Percentiles rank a stretch among this genome's conserved stretches.
Conservation (phyloP, 2,329 filamentous ascomycete genomes). For the Tolypocladium nubicola region DNA sequence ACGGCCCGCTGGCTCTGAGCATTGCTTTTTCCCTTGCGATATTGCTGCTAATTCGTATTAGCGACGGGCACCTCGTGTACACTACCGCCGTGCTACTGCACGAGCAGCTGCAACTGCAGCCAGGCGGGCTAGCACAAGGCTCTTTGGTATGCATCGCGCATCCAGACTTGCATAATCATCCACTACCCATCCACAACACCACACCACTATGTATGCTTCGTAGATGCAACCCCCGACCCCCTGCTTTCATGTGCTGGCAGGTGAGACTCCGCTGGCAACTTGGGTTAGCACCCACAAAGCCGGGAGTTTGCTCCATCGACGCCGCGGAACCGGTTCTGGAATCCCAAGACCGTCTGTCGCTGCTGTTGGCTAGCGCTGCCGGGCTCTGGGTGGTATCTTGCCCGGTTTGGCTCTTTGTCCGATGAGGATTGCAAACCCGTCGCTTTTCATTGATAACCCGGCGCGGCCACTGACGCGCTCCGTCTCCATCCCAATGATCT, state of each 20-base stretch:
- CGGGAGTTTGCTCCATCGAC: neutral
- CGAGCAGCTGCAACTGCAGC: neutral
- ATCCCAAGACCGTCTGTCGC: neutral
- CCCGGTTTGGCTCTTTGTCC: neutral
- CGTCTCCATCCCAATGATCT: neutral
- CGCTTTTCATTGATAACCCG: neutral
- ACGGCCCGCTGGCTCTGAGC: neutral
- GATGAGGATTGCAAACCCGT: neutral
- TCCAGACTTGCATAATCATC: neutral
- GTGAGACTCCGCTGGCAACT: too few species aligned
- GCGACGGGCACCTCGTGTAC: neutral
- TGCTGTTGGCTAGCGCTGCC: neutral
- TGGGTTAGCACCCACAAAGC: neutral
- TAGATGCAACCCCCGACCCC: too few species aligned
- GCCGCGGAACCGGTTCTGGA: too few species aligned
- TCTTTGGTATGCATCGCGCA: neutral
- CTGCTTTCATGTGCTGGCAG: too few species aligned
- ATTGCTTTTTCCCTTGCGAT: neutral
- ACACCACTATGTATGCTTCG: neutral
- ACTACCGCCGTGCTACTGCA: neutral
- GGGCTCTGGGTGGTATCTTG: neutral
- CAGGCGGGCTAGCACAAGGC: neutral
- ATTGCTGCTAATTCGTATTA: too few species aligned
- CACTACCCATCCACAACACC: neutral
- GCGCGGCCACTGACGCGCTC: neutral